Evolutionary conservation across 108 stramenopile genomes (phyloP).

Genomic region (Cyclostephanos tholiformis): DNA sequence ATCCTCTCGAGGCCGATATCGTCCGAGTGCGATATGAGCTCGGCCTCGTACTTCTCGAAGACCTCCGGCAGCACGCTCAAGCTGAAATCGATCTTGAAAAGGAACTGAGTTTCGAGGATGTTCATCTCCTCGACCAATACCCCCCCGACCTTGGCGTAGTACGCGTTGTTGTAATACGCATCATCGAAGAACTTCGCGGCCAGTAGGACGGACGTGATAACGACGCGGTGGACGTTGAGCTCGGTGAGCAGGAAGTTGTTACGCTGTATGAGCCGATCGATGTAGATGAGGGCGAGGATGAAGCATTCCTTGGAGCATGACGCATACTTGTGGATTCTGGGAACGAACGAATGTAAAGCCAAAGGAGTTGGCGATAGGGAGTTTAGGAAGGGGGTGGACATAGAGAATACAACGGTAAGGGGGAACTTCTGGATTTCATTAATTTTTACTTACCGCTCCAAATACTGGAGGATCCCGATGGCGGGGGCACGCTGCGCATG

Average conservation of each 20-base stretch:
- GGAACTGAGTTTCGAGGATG: conserved; percentile 93
- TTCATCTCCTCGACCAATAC: conserved; percentile 91
- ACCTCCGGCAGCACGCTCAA: conserved; percentile 88
- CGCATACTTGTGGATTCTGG: conserved; percentile 94
- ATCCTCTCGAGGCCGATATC: conserved; percentile 18
- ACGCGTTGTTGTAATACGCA: conserved; percentile 98
- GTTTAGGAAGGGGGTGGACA: not conserved
- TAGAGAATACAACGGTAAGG: not conserved
- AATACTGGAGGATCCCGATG: conserved; percentile 89
- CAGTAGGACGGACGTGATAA: conserved; percentile 93
- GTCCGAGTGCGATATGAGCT: conserved; percentile 71
- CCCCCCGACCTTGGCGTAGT: conserved; percentile 96
- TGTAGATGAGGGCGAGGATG: conserved; percentile 96
- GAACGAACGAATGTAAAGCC: not conserved
- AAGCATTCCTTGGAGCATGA: conserved; percentile 97
- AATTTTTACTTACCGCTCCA: conserved; percentile 80
- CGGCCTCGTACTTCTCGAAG: conserved; percentile 83
- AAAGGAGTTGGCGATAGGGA: too few relatives aligned
- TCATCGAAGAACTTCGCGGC: conserved; percentile 99
- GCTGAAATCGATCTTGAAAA: conserved; percentile 95
- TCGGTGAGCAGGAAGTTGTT: conserved; percentile 93
- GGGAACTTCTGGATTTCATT: not conserved
- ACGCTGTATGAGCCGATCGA: conserved; percentile 95
- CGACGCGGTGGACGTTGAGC: conserved; percentile 96
- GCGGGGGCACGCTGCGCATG: conserved; percentile 93